phyloP scores from a whole-genome alignment of 495 filamentous ascomycete genomes.

The Tuber aestivum region DNA sequence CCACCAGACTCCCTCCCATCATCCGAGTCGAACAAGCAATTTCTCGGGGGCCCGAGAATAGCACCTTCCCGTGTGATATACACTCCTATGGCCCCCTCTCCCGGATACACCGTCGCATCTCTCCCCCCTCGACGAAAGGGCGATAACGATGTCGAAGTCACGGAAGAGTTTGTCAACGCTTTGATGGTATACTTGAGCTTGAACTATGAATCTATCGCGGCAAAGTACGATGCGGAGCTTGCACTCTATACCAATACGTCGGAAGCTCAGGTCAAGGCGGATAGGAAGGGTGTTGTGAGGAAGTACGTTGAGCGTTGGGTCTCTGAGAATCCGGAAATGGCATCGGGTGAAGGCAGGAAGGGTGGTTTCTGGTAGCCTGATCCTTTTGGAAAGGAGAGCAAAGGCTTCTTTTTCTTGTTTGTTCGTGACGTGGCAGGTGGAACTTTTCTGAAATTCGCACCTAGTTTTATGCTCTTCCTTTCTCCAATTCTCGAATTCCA shows the following conservation, averaged over 20 bases:
- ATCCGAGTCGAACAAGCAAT: constrained; percentile 16
- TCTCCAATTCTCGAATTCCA: not conserved
- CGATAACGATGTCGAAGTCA: constrained; percentile 34
- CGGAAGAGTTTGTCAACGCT: constrained; percentile 33
- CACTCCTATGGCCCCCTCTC: constrained; percentile 36
- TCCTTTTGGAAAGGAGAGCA: not conserved
- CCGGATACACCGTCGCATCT: constrained; percentile 42
- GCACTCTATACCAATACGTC: constrained; percentile 28
- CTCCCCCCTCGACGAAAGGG: constrained; percentile 36
- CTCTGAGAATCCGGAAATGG: constrained; percentile 39
- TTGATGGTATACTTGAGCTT: constrained; percentile 41
- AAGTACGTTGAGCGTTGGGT: constrained; percentile 41
- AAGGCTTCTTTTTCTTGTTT: not conserved
- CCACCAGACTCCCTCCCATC: constrained; percentile 34
- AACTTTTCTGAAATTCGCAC: not conserved
- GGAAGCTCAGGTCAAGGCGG: constrained; percentile 27
- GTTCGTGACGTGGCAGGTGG: not conserved
- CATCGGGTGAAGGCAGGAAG: constrained; percentile 36
- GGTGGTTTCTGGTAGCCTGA: constrained; percentile 40
- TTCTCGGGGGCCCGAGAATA: constrained; percentile 18
- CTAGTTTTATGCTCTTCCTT: not conserved
- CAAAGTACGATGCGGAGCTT: constrained; percentile 40
- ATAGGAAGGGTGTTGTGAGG: constrained; percentile 34
- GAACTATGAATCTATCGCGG: constrained; percentile 35
- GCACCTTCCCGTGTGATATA: constrained; percentile 30